These are phyloP conservation scores for Zygotorulaspora florentina DNA, from an alignment of 805 yeast species.

Conservation along the genomic window DNA sequence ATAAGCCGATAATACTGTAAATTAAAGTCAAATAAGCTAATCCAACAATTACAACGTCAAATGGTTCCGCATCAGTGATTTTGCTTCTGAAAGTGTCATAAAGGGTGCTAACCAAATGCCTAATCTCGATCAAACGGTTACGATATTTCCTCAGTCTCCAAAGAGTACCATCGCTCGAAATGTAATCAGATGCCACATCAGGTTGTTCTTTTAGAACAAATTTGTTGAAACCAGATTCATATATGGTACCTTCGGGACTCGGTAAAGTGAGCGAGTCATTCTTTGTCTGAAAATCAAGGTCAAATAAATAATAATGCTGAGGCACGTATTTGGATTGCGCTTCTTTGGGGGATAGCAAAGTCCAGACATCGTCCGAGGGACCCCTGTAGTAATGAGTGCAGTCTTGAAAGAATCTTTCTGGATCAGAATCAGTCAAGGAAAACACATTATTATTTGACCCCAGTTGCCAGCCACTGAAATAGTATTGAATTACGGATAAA, in stretches of 20 bases:
- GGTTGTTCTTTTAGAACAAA: constrained; percentile 26
- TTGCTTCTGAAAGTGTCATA: constrained; percentile 39
- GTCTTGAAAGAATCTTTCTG: constrained; percentile 21
- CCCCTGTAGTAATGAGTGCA: constrained; percentile 28
- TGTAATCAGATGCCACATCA: constrained; percentile 19
- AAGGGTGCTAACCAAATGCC: constrained; percentile 45
- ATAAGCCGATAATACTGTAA: constrained; percentile 71
- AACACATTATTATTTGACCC: constrained; percentile 21
- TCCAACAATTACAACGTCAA: constrained; percentile 74
- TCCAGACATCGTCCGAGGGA: constrained; percentile 21
- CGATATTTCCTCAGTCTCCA: constrained; percentile 59
- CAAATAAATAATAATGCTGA: constrained; percentile 32
- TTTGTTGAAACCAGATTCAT: constrained; percentile 21
- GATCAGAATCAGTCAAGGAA: constrained; percentile 16
- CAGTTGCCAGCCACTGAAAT: constrained; percentile 42
- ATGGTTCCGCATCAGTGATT: constrained; percentile 71
- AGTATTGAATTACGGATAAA: constrained; percentile 66
- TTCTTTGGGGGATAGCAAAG: constrained; percentile 18
- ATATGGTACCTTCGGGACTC: constrained; percentile 31
- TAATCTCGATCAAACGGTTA: constrained; percentile 52
- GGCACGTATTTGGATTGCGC: constrained; percentile 13
- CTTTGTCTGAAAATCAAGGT: constrained; percentile 26
- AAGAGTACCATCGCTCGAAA: constrained; percentile 41
- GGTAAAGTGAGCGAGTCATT: constrained; percentile 19
- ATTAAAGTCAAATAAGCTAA: constrained; percentile 85